Base-by-base conservation (phyloP, 306 rosid species). In the Lathyrus oleraceus region DNA sequence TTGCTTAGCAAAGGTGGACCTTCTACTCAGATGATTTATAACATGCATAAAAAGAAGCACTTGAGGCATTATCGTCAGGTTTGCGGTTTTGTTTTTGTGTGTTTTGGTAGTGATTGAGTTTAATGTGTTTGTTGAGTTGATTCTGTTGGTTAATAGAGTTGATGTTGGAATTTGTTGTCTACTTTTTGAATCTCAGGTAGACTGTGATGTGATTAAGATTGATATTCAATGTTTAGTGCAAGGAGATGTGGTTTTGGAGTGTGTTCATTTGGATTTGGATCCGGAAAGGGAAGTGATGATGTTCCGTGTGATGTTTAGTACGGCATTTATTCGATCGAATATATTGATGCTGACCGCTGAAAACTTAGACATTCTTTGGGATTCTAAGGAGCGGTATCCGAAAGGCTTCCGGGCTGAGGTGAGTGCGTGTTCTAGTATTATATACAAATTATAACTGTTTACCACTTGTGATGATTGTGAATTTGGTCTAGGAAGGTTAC, bases 211-310 rank as follows among this genome's bases (percentile, higher is more conserved):
- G 82, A 94, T 94, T 71, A 94, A 94, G 88, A 88, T 94, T 74
- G 98, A 94, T 74, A 82, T 94, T 70, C 98, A 94, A 75, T 90
- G 97, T 82, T 68, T 90, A 71, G 97, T 94, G 70, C 98, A 94
- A 90, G 98, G 98, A 77, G 98, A 94, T 84, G 97, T 94, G 64
- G 98, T 94, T 30, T 81, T 94, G 83, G 98, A 94, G 86, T 94
- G 98, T 73, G 96, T 87, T 48, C 97, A 94, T 79, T 83, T 90
- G 83, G 98, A 88, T 76, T 79, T 82, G 77, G 94, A 93, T 81
- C 86, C 84, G 0, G 97, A 90, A 70, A 94, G 97, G 87, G 98
- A 94, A 80, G 89, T 94, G 40, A 94, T 94, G 98, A 94, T 94
- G 98, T 94, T 94, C 67, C 96, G 97, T 12, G 76, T 94, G 49